These are phyloP conservation scores for Xanthoparmelia taractica DNA, from an alignment of 495 filamentous ascomycete species.

Conservation along the genomic window DNA sequence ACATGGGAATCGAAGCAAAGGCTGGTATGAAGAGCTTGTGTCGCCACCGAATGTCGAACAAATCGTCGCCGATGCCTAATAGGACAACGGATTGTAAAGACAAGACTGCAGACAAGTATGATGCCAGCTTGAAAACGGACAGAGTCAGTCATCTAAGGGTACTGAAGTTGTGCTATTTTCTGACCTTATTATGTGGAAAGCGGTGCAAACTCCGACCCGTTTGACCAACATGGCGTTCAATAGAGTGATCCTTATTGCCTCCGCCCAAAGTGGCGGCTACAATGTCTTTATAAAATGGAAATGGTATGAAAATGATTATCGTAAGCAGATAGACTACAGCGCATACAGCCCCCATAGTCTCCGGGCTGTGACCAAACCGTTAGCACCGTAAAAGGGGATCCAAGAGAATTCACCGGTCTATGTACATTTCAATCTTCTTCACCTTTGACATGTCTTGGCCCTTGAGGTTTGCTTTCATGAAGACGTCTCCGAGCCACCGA, in stretches of 20 bases:
- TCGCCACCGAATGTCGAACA: constrained; percentile 97
- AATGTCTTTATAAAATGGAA: constrained; percentile 96
- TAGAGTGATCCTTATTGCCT: constrained; percentile 78
- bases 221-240: constrained; percentile 58
- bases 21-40: constrained; percentile 98
- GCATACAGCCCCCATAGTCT: constrained; percentile 95
- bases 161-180: constrained; percentile 18
- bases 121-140: constrained; percentile 59
- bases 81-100: constrained; percentile 83
- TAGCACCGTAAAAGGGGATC: background rate
- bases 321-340: constrained; percentile 83
- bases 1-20: constrained; percentile 85
- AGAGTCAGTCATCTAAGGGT: background rate
- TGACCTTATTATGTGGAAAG: constrained; percentile 89
- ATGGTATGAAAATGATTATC: constrained; percentile 87
- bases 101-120: constrained; percentile 88
- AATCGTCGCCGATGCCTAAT: constrained; percentile 88
- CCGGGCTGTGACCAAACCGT: constrained; percentile 50
- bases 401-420: constrained; percentile 13
- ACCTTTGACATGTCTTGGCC: constrained; percentile 85
- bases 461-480: constrained; percentile 82
- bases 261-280: constrained; percentile 92
- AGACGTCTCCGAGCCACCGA: constrained; percentile 86
- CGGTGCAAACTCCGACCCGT: constrained; percentile 73
- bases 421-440: constrained; percentile 64